These are phyloP conservation scores for Termitomyces titanicus DNA, from an alignment of 768 basidiomycete species.

Conservation along the genomic window DNA sequence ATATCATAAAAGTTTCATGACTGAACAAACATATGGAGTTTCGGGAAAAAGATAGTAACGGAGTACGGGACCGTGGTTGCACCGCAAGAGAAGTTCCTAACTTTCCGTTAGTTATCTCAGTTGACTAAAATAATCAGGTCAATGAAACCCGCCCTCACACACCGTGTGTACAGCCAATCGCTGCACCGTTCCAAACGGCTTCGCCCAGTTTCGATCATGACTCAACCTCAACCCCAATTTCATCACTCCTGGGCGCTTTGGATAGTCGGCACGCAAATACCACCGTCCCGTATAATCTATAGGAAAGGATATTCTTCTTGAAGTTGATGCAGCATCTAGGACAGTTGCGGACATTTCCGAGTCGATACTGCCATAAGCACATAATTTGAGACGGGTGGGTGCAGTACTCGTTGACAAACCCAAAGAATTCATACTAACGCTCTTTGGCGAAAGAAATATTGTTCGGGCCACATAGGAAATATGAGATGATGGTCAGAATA, in stretches of 20 bases:
- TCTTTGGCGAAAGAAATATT: too few relatives aligned
- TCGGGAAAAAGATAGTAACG: conserved; percentile 17
- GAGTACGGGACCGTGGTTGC: conserved; percentile 3
- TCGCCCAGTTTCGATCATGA: neutral
- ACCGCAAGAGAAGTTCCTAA: too few relatives aligned
- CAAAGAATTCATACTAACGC: neutral
- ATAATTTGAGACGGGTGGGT: too few relatives aligned
- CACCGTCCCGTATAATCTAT: neutral
- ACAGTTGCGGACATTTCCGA: neutral
- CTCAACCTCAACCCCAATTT: neutral
- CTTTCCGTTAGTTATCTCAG: conserved; percentile 29
- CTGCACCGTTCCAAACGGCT: neutral
- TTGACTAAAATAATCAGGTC: conserved; percentile 9
- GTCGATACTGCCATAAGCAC: neutral
- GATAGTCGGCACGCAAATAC: neutral
- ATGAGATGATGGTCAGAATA: too few relatives aligned
- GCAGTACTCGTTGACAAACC: neutral
- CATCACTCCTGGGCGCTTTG: neutral
- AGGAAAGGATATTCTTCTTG: neutral
- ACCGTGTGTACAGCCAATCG: conserved; percentile 19
- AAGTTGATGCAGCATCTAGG: neutral
- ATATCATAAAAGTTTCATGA: conserved; percentile 32
- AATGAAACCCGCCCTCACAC: conserved; percentile 11
- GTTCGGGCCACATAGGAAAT: neutral
- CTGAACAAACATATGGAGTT: conserved; percentile 26